Evolutionary conservation across 2,329 filamentous ascomycete genomes (phyloP).

Genomic region (Aspergillus neoniger): DNA sequence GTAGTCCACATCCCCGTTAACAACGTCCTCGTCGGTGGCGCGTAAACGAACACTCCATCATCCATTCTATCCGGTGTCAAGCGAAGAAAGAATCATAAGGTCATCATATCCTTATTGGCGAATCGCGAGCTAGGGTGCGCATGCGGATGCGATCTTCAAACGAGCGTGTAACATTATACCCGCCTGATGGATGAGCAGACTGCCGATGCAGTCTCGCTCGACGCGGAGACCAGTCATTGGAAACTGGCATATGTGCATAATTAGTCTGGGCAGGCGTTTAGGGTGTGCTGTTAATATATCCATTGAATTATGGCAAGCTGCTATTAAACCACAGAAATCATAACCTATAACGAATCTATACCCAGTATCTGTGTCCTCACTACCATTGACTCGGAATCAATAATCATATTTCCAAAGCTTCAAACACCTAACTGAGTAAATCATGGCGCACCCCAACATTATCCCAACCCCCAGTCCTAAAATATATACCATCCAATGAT

Average conservation of each 20-base stretch:
- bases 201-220: not conserved
- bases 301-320: not conserved
- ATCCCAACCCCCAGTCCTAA: no score
- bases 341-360: no score
- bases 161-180: constrained; percentile 1
- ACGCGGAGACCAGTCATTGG: not conserved
- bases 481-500: no score
- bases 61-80: not conserved
- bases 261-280: constrained; percentile 10
- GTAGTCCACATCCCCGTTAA: constrained; percentile 54
- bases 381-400: no score
- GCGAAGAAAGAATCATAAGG: not conserved
- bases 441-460: no score
- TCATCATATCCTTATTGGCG: not conserved
- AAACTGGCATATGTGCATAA: constrained; percentile 8
- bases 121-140: not conserved
- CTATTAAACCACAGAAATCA: no score
- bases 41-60: constrained; percentile 27
- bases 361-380: no score
- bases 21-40: constrained; percentile 53
- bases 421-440: no score
- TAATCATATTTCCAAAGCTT: no score
- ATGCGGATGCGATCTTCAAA: not conserved
- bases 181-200: not conserved
- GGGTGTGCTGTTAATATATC: constrained; percentile 4